Base-by-base conservation (phyloP, 2,329 filamentous ascomycete genomes). In the Colletotrichum sp. region DNA sequence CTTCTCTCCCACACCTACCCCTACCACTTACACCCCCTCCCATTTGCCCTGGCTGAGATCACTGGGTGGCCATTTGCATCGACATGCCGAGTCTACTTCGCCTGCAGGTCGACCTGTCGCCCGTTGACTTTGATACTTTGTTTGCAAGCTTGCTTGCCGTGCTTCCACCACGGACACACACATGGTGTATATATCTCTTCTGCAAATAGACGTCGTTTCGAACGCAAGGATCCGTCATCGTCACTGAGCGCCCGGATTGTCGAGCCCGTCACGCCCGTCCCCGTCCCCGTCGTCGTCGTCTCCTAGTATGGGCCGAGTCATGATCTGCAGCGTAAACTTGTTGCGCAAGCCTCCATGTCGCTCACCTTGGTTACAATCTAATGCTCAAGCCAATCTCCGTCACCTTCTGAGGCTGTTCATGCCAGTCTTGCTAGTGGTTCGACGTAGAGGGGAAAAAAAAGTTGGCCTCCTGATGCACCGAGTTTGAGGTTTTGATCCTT, bases 301-400 rank as follows among this genome's bases (percentile, higher is more conserved):
- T 48, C 43, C 43, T 48, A 21, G 10, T 48, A 48, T 59, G 24
- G 24, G 67, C 57, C 75, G 75, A 77, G 75, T 77, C 75, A 77
- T 75, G 75, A 67, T 67, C 71, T 63, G 57, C 72, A 64, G 55
- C n/a, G 30, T 15, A 67, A 48, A 71, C 60, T 63, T 63, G 63
- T 59, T 28, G 71, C 26, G 34, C 52, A 30, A 48, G 43, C 12
- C 55, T 52, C 24, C 63, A 36, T 26, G 28, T 65, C 21, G 32
- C 12, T 32, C 59, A 18, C 24, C 55, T 59, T 39, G 57, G 26
- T 39, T 3, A 28, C 15, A 15, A 52, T 48, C 70, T 63, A 48
- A n/a, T 12, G 9, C 30, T 30, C 55, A 55, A 18, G 36, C 21
- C 39, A 63, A 66, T 48, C 16, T 63, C 55, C 71, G 34, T 16